Evolutionary conservation across 2,329 filamentous ascomycete species (phyloP), one percentile per base, ranked within the genome.

Genomic region (Colletotrichum navitas): DNA sequence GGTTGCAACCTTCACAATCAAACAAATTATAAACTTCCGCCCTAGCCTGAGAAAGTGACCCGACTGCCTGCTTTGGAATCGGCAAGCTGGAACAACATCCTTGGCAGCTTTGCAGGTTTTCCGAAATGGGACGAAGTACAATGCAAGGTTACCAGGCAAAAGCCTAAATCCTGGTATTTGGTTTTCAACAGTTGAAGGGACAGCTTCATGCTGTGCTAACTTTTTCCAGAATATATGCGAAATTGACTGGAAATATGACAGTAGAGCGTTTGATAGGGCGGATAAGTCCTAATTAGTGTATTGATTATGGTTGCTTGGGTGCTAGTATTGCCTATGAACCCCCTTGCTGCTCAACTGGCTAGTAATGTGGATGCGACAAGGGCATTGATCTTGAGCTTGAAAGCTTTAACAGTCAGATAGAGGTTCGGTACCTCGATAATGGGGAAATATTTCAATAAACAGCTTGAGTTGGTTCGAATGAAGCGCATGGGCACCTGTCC

Each of bases 101-200:
- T 63, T 71, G 69, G 59, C 65, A 64, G 26, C 10, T 51, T 43
- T n/a, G 26, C 26, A 41, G n/a, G 16, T 51, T 51, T 32, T 16
- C 45, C n/a, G 18, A 63, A 41, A n/a, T 5, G 34, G 45, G n/a
- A 51, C 26, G 45, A 3, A 7, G 18, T 21, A 41, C 36, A 63
- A 63, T 63, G 60, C 60, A 29, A 10, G 7, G 24, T 14, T 11
- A 5, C 16, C 24, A 2, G 39, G 7, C 32, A 36, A 62, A 62
- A 29, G 32, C 29, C 29, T 62, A 62, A 62, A 32, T 51, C 18
- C 47, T 12, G 18, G 5, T 18, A 5, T 36, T 47, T 26, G n/a
- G n/a, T 39, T 39, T 21, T 10, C n/a, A 3, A 11, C 14, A 26
- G 59, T n/a, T 36, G 29, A 5, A 56, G 29, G 29, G 21, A 21